Evolutionary conservation across 352 stramenopile genomes (phyloP), one percentile per base, ranked within the genome.

Genomic region (Pythium coloratum): DNA sequence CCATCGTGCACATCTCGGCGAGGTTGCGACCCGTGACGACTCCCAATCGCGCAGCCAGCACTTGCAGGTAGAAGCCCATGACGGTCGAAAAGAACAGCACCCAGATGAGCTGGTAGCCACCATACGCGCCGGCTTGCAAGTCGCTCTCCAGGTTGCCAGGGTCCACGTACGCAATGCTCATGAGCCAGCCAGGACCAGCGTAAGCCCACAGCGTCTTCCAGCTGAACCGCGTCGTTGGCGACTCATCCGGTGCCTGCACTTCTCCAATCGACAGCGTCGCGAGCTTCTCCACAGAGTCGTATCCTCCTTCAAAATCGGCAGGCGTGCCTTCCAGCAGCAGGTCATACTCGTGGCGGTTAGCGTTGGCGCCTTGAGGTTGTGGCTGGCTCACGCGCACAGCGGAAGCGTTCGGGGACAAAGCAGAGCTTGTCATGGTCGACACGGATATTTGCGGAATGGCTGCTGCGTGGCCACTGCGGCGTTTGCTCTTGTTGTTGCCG

Each of bases 81-180:
- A 97, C 71, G 0, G 92, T 97, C 6, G 91, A 83, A 38, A 77
- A 81, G 60, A 97, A 97, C 6, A 98, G 67, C 20, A 97, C 88
- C 84, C 93, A 99, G 14, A 98, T 88, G 47, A 97, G 88, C 62
- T 94, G 82, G 67, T 97, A 98, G 6, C 89, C 81, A 12, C 75
- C 80, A 33, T 97, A 98, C 3, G 87, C 88, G 36, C 95, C 95
- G 6, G 92, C 90, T 67, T 99, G 95, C 32, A 99, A 84, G 70
- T 99, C 95, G 49, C 90, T 96, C 70, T 98, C 94, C 44, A 98
- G 89, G 76, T 99, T 99, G 10, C 95, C 96, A 0, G 95, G 96
- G 64, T 98, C 95, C 42, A 99, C 81, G 74, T 98, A 99, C 46
- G 96, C 95, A 53, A 98, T 97, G 71, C 87, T 97, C 87, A 98